Base-by-base conservation (phyloP, 345 rosid species). In the Kandelia obovata region DNA sequence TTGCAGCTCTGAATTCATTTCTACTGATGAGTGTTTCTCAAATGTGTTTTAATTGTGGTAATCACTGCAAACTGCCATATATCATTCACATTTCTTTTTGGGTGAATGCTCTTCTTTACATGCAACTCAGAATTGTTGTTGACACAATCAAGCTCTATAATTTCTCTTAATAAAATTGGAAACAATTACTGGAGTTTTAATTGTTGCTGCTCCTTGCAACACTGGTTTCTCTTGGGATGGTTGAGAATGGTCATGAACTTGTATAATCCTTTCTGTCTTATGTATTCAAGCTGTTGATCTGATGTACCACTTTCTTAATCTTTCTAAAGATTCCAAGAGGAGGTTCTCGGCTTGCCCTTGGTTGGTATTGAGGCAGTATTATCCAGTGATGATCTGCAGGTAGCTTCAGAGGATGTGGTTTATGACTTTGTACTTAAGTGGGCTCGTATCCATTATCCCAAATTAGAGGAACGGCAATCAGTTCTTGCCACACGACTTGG, bases 361-460 rank as follows among this genome's bases (percentile, higher is more conserved):
- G 84, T 86, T 68, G 96, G 94, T 62, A 71, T 93, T 25, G 91
- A 85, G 87, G 89, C 89, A n/a, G 83, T 94, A 62, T 75, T 94
- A 62, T 76, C 86, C 62, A 88, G 92, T 62, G 87, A 87, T 73
- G 85, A 83, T 74, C 84, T 94, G 37, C 83, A 79, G 65, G 78
- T 89, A 49, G 77, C 78, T 11, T 89, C 96, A 51, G 97, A 94
- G 76, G 96, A 94, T 75, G 74, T 78, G 73, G 78, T 89, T 28
- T 88, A 89, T 73, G 96, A 91, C 35, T 55, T 88, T 68, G 87
- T 83, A 62, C 83, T 89, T 71, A 83, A 77, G 77, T 91, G 97
- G 98, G 82, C 85, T n/a, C 81, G 86, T 60, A 64, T 65, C 9
- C 89, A 91, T 73, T 89, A 85, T 80, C 81, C 88, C 4, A 89